Evolutionary conservation across 164 flowering plant genomes (phyloP), one percentile per base, ranked within the genome.

Genomic region (Liquidambar formosana): DNA sequence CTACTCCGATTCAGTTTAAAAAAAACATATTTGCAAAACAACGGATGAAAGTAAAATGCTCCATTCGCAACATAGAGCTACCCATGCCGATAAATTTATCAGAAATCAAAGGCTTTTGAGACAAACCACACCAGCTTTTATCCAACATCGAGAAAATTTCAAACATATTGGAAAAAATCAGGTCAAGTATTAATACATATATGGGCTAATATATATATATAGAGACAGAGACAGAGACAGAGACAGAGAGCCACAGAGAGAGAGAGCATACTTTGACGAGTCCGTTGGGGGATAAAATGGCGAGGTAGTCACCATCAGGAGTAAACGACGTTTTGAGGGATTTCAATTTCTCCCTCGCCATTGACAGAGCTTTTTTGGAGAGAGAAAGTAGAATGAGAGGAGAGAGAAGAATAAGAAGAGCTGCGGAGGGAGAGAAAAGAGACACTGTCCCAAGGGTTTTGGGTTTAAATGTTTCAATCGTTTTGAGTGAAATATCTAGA

Each of bases 221-320:
- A n/a, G n/a, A n/a, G n/a, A n/a, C n/a, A n/a, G n/a, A n/a, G n/a
- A n/a, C n/a, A n/a, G n/a, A n/a, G n/a, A n/a, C n/a, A n/a, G n/a
- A n/a, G n/a, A n/a, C n/a, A 25, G 12, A 13, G 13, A 26, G 38
- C n/a, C n/a, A n/a, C n/a, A 68, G 23, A 63, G 66, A 65, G 14
- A 67, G 59, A 43, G 57, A 26, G 68, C 53, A 43, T 57, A 75
- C 82, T 23, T 70, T 76, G 43, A 74, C 73, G 23, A 16, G 47
- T 49, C 80, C 77, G 27, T 70, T 46, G 41, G 78, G 61, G 15
- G 78, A 76, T 53, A 76, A 63, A 46, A 77, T 68, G 69, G 82
- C 77, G 67, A 81, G 75, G 60, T 58, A 74, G 13, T 79, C 77
- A 15, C 80, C 82, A 4, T 75, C 77, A 5, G 81, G 62, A 68